Base-by-base conservation (phyloP, 192 early-diverging fungal genomes). In the Coemansia sp. region DNA sequence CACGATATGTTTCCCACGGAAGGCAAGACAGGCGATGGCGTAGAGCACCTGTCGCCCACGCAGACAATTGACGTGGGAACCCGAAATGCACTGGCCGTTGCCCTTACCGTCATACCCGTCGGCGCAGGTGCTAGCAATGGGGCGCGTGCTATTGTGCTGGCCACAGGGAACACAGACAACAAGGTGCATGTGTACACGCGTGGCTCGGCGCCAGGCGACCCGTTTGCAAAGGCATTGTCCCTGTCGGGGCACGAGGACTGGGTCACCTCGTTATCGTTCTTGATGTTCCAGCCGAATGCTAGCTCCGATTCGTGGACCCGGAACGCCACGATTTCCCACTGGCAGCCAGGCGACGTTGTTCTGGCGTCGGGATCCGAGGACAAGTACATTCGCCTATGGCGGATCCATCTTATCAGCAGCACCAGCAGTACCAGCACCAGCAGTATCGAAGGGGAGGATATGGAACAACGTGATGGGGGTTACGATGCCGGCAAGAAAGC, bases 241-340 rank as follows among this genome's bases (percentile, higher is more conserved):
- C 77, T 99, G 21, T 84, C 87, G 35, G 97, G 97, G 3, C 97
- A 99, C 75, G 91, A 92, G 15, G 93, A 95, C 66, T 99, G 97
- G 97, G 86, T 97, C 23, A 87, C 93, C 12, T 86, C 89, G 9
- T 58, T 97, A 56, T 84, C 91, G 12, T 91, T 94, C 49, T 82
- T 86, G 3, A 86, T 82, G 26, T 89, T 88, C 71, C 86, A 84
- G 2, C 70, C 72, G 9, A 61, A 43, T 40, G 45, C 58, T 12
- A 61, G 58, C 10, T 58, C 58, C 28, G 55, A 30, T 8, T 7
- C 51, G 29, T 57, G 55, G 30, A 28, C 8, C 15, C 12, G 21
- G 7, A 70, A 70, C 48, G 48, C 45, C 34, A 56, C 68, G 15
- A 73, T 61, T 16, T 53, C 62, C 31, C 87, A 90, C 59, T 87